Conservation (phyloP, 2,329 filamentous ascomycete genomes). For the Samsoniella hepiali region DNA sequence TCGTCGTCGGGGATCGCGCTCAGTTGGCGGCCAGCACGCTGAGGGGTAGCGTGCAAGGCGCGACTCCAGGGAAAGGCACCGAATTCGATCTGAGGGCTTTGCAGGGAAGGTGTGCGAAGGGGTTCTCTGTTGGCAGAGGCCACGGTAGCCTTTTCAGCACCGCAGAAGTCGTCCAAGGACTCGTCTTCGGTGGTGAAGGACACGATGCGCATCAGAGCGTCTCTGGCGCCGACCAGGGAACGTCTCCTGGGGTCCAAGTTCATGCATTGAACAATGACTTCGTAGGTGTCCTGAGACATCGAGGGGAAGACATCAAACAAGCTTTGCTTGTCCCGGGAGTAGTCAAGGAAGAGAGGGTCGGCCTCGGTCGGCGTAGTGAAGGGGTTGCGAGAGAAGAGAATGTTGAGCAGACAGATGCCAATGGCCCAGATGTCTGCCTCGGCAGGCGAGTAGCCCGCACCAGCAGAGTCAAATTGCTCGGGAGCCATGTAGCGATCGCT, state of each 20-base stretch:
- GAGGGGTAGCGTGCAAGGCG: constrained; percentile 73
- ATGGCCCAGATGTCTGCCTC: constrained; percentile 97
- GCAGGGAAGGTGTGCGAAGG: constrained; percentile 89
- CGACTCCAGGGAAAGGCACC: constrained; percentile 95
- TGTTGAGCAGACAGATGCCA: constrained; percentile 93
- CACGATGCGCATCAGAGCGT: constrained; percentile 73
- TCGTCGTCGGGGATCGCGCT: constrained; percentile 80
- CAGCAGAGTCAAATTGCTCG: constrained; percentile 90
- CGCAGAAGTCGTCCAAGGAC: constrained; percentile 88
- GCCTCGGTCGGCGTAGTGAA: constrained; percentile 86
- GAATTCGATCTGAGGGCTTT: constrained; percentile 75
- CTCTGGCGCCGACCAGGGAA: constrained; percentile 72
- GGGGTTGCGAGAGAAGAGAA: constrained; percentile 93
- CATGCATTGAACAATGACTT: constrained; percentile 87
- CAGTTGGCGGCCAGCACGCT: constrained; percentile 72
- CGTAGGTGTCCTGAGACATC: constrained; percentile 97
- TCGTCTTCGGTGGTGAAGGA: constrained; percentile 95
- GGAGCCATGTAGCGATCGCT: constrained; percentile 99
- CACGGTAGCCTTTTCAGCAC: constrained; percentile 70
- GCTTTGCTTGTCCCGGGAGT: constrained; percentile 87
- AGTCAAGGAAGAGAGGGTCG: constrained; percentile 93
- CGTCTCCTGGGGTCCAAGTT: constrained; percentile 87
- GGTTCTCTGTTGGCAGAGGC: constrained; percentile 90
- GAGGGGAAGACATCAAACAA: constrained; percentile 97
- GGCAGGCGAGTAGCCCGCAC: constrained; percentile 84